A percentile compares a stretch with the other conserved stretches of the same genome.
Conservation (phyloP, 2,329 filamentous ascomycete species). For the Ceratocystis destructans region DNA sequence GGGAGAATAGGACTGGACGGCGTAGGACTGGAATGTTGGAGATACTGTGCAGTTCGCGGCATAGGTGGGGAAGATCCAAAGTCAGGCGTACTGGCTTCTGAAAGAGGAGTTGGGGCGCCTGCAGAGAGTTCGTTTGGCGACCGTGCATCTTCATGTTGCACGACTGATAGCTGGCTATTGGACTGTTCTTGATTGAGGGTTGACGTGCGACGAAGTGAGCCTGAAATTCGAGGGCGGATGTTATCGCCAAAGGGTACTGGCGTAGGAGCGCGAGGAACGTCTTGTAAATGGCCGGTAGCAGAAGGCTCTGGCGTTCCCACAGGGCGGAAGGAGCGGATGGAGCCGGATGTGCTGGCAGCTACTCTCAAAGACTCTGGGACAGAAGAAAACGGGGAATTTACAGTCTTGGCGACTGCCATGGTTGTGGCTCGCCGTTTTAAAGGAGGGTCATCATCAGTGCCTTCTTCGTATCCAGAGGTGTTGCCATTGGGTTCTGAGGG, state of each 20-base stretch:
- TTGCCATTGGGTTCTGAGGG: slow-evolving; percentile 40
- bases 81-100: slow-evolving; percentile 58
- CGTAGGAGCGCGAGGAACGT: slow-evolving; percentile 62
- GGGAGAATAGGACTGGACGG: slow-evolving; percentile 69
- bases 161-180: slow-evolving; percentile 26
- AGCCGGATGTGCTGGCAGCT: slow-evolving; percentile 81
- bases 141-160: slow-evolving; percentile 37
- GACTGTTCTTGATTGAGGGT: slow-evolving; percentile 38
- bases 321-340: slow-evolving; percentile 71
- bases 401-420: slow-evolving; percentile 58
- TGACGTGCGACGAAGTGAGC: slow-evolving; percentile 48
- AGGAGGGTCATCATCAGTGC: slow-evolving; percentile 41
- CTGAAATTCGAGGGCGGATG: slow-evolving; percentile 10
- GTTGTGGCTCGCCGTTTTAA: slow-evolving; percentile 63
- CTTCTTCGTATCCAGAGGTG: slow-evolving; percentile 60
- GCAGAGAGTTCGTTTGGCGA: slow-evolving; percentile 39
- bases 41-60: slow-evolving; percentile 44
- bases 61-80: slow-evolving; percentile 86
- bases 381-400: slow-evolving; percentile 56
- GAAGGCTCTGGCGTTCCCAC: slow-evolving; percentile 40
- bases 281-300: slow-evolving; percentile 45
- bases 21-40: slow-evolving; percentile 44
- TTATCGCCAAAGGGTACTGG: slow-evolving; percentile 43
- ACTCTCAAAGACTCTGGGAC: slow-evolving; percentile 71
- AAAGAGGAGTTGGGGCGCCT: slow-evolving; percentile 38